Percentiles rank a stretch among this genome's conserved stretches.
phyloP scores from a whole-genome alignment of 768 basidiomycete species.

The Tylopilus cervinicoccineus region DNA sequence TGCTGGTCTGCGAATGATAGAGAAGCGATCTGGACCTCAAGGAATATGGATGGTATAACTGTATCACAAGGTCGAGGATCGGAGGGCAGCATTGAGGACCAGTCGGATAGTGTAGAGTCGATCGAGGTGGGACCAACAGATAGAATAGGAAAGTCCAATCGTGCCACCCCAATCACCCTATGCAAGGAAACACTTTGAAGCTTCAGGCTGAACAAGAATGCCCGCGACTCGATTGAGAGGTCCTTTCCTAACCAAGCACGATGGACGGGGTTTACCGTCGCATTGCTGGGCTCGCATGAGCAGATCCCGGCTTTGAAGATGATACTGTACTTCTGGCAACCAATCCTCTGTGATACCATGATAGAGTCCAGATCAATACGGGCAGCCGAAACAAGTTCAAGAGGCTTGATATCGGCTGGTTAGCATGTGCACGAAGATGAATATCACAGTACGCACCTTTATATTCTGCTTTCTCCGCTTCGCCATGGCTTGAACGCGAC shows the following conservation, averaged over 20 bases:
- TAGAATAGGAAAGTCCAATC: conserved; percentile 23
- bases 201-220: conserved; percentile 44
- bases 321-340: conserved; percentile 38
- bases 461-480: conserved; percentile 17
- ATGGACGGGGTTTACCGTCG: conserved; percentile 42
- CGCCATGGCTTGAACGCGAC: conserved; percentile 6
- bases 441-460: conserved; percentile 12
- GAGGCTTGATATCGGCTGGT: conserved; percentile 12
- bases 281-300: conserved; percentile 46
- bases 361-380: conserved; percentile 46
- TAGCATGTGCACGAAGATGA: not conserved
- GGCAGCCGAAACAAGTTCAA: conserved; percentile 36
- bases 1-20: conserved; percentile 52
- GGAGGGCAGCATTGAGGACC: conserved; percentile 52
- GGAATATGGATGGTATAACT: conserved; percentile 51
- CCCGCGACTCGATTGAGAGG: conserved; percentile 35
- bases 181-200: conserved; percentile 44
- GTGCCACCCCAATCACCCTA: conserved; percentile 34
- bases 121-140: conserved; percentile 32
- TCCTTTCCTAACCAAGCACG: conserved; percentile 50
- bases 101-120: conserved; percentile 48
- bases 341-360: conserved; percentile 38
- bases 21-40: conserved; percentile 41
- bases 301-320: conserved; percentile 40
- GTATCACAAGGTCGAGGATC: conserved; percentile 41